A percentile compares a stretch with the other conserved stretches of the same genome.
Evolutionary conservation across 2,329 filamentous ascomycete genomes (phyloP).

Genomic region (Akanthomyces muscarius): DNA sequence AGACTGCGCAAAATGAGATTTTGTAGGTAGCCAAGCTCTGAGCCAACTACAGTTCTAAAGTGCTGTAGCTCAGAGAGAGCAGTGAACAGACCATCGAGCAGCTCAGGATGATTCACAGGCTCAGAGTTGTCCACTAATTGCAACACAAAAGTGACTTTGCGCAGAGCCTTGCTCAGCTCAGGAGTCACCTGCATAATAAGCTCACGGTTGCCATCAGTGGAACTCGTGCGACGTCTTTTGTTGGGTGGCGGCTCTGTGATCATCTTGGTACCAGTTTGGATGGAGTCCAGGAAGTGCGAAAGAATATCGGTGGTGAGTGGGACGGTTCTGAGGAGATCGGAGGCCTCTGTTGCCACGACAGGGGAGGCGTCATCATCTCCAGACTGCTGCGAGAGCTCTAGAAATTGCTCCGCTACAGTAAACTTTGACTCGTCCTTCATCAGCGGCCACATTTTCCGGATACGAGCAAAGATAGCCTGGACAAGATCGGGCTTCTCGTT

Average conservation of each 20-base stretch:
- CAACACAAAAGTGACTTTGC: slow-evolving; percentile 78
- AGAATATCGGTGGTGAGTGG: slow-evolving; percentile 71
- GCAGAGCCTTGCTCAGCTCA: slow-evolving; percentile 64
- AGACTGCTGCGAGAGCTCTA: slow-evolving; percentile 55
- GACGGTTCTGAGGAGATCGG: slow-evolving; percentile 68
- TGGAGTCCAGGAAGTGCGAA: slow-evolving; percentile 65
- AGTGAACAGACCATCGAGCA: slow-evolving; percentile 77
- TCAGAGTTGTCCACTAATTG: slow-evolving; percentile 81
- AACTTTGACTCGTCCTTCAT: slow-evolving; percentile 63
- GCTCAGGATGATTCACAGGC: slow-evolving; percentile 68
- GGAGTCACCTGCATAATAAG: slow-evolving; percentile 58
- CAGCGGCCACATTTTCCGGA: slow-evolving; percentile 67
- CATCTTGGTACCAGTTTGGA: slow-evolving; percentile 70
- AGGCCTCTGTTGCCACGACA: slow-evolving; percentile 54
- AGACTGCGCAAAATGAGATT: slow-evolving; percentile 79
- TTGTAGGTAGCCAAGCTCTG: slow-evolving; percentile 86
- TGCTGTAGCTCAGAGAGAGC: slow-evolving; percentile 83
- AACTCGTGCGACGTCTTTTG: slow-evolving; percentile 76
- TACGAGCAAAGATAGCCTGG: slow-evolving; percentile 61
- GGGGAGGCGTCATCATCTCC: slow-evolving; percentile 30
- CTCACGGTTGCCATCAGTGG: slow-evolving; percentile 60
- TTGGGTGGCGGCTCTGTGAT: slow-evolving; percentile 67
- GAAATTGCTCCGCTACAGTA: slow-evolving; percentile 56
- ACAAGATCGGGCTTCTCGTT: slow-evolving; percentile 50
- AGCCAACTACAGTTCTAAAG: slow-evolving; percentile 74